These are phyloP conservation scores for Citrus trifoliata DNA, from an alignment of 345 rosid genomes.

Conservation along the genomic window DNA sequence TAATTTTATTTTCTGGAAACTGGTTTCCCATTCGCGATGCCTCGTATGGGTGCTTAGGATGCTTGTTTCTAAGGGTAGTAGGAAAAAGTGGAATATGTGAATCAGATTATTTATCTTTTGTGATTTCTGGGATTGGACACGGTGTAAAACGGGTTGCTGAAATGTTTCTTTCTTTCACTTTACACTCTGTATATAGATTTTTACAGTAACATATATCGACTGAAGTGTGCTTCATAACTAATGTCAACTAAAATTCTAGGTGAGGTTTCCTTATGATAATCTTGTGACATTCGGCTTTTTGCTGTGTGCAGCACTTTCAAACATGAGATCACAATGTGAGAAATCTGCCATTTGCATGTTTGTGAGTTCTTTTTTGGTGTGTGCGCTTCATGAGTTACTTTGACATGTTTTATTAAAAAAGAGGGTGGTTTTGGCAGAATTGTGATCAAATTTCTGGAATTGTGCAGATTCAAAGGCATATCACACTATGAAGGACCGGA, in stretches of 20 bases:
- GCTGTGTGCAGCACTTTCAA: neutral
- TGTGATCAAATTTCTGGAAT: neutral
- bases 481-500: conserved; percentile 73
- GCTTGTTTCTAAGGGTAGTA: neutral
- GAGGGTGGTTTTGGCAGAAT: neutral
- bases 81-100: neutral
- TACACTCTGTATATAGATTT: neutral
- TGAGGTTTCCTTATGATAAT: neutral
- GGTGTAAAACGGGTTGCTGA: neutral
- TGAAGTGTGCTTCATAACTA: neutral
- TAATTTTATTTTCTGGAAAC: neutral
- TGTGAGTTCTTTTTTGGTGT: neutral
- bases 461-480: conserved; percentile 75
- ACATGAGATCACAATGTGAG: neutral
- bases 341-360: neutral
- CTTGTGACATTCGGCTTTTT: neutral
- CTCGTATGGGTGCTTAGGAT: neutral
- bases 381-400: neutral
- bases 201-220: neutral
- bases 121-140: neutral
- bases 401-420: neutral
- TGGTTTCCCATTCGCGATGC: neutral
- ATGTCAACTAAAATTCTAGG: neutral
- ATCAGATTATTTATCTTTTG: neutral
- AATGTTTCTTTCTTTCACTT: neutral